Evolutionary conservation across 169 alveolate species (phyloP).

Genomic region (Miamiensis avidus): DNA sequence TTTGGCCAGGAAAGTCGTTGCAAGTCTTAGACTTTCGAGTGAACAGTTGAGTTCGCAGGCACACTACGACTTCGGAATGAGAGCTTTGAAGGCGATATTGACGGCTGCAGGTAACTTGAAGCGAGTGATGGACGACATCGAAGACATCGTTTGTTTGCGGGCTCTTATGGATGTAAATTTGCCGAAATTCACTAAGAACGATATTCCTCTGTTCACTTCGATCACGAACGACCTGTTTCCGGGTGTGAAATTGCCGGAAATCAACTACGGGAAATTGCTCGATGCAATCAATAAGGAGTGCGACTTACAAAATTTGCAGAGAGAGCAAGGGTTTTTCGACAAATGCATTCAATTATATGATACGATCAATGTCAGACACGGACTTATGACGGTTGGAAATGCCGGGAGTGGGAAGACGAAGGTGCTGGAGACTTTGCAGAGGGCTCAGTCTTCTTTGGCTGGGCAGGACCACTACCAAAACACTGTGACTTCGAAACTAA

Average conservation of each 20-base stretch:
- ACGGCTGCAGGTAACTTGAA: slow-evolving; percentile 89
- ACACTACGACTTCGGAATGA: slow-evolving; percentile 91
- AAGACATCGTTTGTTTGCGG: slow-evolving; percentile 67
- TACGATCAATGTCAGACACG: slow-evolving; percentile 86
- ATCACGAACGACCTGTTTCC: slow-evolving; percentile 87
- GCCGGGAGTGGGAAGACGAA: slow-evolving; percentile 75
- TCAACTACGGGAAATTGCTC: slow-evolving; percentile 69
- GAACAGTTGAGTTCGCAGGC: slow-evolving; percentile 84
- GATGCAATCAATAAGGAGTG: slow-evolving; percentile 61
- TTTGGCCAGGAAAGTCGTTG: slow-evolving; percentile 91
- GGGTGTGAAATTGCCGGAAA: slow-evolving; percentile 71
- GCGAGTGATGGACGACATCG: slow-evolving; percentile 62
- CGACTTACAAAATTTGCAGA: slow-evolving; percentile 60
- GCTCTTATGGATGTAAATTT: slow-evolving; percentile 84
- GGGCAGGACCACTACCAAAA: slow-evolving; percentile 71
- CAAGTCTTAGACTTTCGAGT: slow-evolving; percentile 76
- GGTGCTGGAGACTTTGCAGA: slow-evolving; percentile 64
- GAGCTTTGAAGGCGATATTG: slow-evolving; percentile 84
- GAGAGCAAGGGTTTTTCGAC: slow-evolving; percentile 64
- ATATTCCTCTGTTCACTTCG: slow-evolving; percentile 81
- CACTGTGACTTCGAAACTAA: slow-evolving; percentile 62
- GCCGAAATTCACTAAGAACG: slow-evolving; percentile 86
- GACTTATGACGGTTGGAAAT: slow-evolving; percentile 82
- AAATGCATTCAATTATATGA: slow-evolving; percentile 83
- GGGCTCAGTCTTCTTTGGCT: slow-evolving; percentile 74